These are phyloP conservation scores for Penicillium oxalicum DNA, from an alignment of 2,329 filamentous ascomycete species.

Conservation along the genomic window DNA sequence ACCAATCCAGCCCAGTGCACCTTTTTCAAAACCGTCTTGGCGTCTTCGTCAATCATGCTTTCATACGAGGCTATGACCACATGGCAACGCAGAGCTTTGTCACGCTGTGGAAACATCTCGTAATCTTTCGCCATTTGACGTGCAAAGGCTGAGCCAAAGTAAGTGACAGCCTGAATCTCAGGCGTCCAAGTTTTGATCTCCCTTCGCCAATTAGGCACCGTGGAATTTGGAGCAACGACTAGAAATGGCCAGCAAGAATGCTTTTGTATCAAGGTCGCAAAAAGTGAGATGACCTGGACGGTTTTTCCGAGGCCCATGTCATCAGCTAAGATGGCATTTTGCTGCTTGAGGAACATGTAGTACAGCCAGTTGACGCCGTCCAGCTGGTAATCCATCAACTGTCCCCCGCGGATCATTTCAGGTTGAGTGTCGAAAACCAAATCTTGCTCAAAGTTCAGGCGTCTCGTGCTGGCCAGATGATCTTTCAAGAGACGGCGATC, in stretches of 20 bases:
- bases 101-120: slow-evolving; percentile 68
- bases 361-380: slow-evolving; percentile 94
- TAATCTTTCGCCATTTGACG: slow-evolving; percentile 73
- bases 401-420: slow-evolving; percentile 63
- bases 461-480: slow-evolving; percentile 63
- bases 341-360: slow-evolving; percentile 74
- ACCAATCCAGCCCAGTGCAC: slow-evolving; percentile 83
- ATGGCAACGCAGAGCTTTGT: slow-evolving; percentile 71
- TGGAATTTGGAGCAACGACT: slow-evolving; percentile 88
- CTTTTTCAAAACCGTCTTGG: slow-evolving; percentile 58
- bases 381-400: slow-evolving; percentile 88
- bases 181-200: slow-evolving; percentile 95
- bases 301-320: slow-evolving; percentile 99
- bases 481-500: slow-evolving; percentile 53
- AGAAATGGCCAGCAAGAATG: slow-evolving; percentile 83
- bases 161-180: slow-evolving; percentile 79
- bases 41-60: slow-evolving; percentile 68
- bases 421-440: slow-evolving; percentile 69
- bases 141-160: slow-evolving; percentile 70
- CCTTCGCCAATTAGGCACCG: slow-evolving; percentile 93
- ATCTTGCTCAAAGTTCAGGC: slow-evolving; percentile 57
- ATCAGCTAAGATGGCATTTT: slow-evolving; percentile 87
- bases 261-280: slow-evolving; percentile 66
- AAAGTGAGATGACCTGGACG: slow-evolving; percentile 79
- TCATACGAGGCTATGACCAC: slow-evolving; percentile 95